phyloP scores from a whole-genome alignment of 768 basidiomycete species.

The Xerocomellus intermedius region DNA sequence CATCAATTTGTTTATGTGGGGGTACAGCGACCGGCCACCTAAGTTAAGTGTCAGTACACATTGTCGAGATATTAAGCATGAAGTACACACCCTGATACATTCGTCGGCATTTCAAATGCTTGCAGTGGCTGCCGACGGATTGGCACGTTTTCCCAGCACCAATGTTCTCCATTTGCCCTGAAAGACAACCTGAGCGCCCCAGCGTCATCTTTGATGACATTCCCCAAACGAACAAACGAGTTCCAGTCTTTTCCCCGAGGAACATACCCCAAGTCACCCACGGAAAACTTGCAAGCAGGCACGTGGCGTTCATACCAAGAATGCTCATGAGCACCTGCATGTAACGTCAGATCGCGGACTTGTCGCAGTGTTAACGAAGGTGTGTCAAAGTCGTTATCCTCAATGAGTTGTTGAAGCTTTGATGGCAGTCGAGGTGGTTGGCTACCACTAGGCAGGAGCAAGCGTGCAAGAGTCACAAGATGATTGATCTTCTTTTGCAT shows the following conservation, averaged over 20 bases:
- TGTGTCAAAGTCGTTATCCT: slow-evolving; percentile 31
- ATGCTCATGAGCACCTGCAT: slow-evolving; percentile 36
- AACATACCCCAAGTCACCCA: slow-evolving; percentile 48
- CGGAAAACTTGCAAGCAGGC: slow-evolving; percentile 38
- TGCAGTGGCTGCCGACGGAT: slow-evolving; percentile 32
- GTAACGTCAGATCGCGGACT: slow-evolving; percentile 39
- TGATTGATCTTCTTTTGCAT: slow-evolving; percentile 41
- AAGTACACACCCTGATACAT: slow-evolving; percentile 32
- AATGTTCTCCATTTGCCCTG: slow-evolving; percentile 32
- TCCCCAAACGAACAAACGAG: slow-evolving; percentile 39
- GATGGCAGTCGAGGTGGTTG: slow-evolving; percentile 32
- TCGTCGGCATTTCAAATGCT: slow-evolving; percentile 33
- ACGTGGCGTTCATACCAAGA: slow-evolving; percentile 42
- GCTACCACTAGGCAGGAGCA: slow-evolving; percentile 38
- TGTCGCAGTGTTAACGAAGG: slow-evolving; percentile 35
- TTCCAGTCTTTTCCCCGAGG: slow-evolving; percentile 35
- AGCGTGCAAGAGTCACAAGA: slow-evolving; percentile 37
- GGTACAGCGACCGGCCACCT: slow-evolving; percentile 48
- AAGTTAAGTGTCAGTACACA: neutral
- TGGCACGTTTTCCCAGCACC: slow-evolving; percentile 38
- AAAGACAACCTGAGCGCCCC: slow-evolving; percentile 22
- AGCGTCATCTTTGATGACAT: slow-evolving; percentile 35
- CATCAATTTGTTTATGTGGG: slow-evolving; percentile 36
- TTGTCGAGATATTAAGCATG: neutral
- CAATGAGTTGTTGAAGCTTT: slow-evolving; percentile 34